Evolutionary conservation across 2,329 filamentous ascomycete species (phyloP).

Genomic region (Hymenoscyphus linearis): DNA sequence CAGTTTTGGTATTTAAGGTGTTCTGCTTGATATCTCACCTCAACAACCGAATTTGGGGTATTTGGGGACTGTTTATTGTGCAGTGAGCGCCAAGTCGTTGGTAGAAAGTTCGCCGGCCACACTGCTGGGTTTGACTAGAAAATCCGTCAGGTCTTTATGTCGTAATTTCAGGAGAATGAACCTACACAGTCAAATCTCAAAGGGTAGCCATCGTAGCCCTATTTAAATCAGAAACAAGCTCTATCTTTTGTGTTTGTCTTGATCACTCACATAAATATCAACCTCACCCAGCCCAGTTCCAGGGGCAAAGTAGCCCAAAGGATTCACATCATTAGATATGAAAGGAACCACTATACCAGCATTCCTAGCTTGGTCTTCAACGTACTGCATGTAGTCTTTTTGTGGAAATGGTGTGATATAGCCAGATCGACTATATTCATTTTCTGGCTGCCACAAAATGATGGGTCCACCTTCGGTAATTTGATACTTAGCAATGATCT

Average conservation of each 20-base stretch:
- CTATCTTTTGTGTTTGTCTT: background rate
- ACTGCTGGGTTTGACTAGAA: conserved; percentile 34
- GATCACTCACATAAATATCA: conserved; percentile 28
- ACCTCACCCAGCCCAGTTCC: conserved; percentile 28
- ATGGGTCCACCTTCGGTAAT: conserved; percentile 80
- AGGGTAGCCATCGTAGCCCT: background rate
- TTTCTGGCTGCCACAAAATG: conserved; percentile 75
- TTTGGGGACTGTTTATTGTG: conserved; percentile 58
- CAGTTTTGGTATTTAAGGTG: background rate
- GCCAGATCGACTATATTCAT: conserved; percentile 63
- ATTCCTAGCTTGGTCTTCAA: conserved; percentile 61
- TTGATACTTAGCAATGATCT: conserved; percentile 66
- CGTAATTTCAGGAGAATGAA: background rate
- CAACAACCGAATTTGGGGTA: conserved; percentile 55
- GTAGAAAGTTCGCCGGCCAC: conserved; percentile 55
- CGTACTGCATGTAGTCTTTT: conserved; percentile 62
- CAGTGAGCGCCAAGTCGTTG: conserved; percentile 47
- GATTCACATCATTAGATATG: conserved; percentile 62
- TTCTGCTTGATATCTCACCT: background rate
- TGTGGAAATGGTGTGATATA: conserved; percentile 54
- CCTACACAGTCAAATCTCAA: background rate
- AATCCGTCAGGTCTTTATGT: background rate
- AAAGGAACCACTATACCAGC: conserved; percentile 69
- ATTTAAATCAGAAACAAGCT: background rate
- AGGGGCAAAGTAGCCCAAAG: conserved; percentile 27